Conservation (phyloP, 2,329 filamentous ascomycete genomes). For the Thyridium curvatum region DNA sequence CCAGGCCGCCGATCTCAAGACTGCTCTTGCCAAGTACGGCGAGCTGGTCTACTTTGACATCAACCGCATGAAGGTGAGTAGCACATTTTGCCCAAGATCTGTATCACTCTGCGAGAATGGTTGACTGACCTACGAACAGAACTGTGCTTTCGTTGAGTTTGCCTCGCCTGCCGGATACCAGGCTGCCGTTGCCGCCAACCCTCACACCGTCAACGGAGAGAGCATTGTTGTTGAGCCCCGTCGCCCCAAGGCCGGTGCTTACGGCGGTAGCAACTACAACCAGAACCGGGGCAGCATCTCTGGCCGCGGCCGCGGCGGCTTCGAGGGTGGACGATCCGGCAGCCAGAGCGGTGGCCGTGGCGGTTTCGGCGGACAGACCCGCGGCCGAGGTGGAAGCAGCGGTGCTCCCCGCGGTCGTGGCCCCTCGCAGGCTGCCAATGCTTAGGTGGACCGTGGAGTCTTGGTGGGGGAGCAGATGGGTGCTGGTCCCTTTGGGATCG, state of each 20-base stretch:
- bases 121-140: slow-evolving; percentile 44
- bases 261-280: slow-evolving; percentile 62
- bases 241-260: slow-evolving; percentile 66
- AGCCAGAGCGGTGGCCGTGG: slow-evolving; percentile 58
- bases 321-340: slow-evolving; percentile 51
- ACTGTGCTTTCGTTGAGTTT: slow-evolving; percentile 96
- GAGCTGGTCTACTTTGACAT: slow-evolving; percentile 69
- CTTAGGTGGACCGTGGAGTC: slow-evolving; percentile 23
- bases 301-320: slow-evolving; percentile 61
- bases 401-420: slow-evolving; percentile 57
- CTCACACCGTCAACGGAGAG: slow-evolving; percentile 77
- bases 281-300: slow-evolving; percentile 54
- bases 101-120: too few relatives aligned
- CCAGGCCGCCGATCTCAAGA: slow-evolving; percentile 64
- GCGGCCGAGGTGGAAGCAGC: slow-evolving; percentile 58
- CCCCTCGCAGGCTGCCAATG: slow-evolving; percentile 43
- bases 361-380: slow-evolving; percentile 59
- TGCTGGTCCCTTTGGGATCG: too few relatives aligned
- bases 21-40: slow-evolving; percentile 65
- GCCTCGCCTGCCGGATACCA: slow-evolving; percentile 74
- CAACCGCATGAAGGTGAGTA: slow-evolving; percentile 72
- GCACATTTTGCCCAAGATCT: neutral
- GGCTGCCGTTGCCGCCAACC: slow-evolving; percentile 77
- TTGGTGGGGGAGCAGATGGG: neutral
- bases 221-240: slow-evolving; percentile 85